Base-by-base conservation (phyloP, 202 grass and related monocot species). In the Zoysia matrella region DNA sequence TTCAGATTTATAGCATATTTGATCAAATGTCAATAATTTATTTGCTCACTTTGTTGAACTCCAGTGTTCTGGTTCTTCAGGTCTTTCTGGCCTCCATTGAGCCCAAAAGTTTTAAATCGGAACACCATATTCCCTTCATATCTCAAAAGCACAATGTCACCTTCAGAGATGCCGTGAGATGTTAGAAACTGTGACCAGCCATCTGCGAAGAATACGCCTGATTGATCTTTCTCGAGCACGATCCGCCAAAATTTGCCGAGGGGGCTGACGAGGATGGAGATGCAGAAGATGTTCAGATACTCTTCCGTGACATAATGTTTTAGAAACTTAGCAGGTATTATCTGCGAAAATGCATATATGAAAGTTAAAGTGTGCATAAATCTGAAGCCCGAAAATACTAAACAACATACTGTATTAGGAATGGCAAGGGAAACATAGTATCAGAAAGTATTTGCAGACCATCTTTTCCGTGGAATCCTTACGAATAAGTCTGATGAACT, bases 121-220 rank as follows among this genome's bases (percentile, higher is more conserved):
- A 86, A 86, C 44, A 15, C 45, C 83, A 86, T 86, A 49, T 67
- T 60, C 4, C 60, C 69, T 15, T 86, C 69, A 67, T 86, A 67
- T 54, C 61, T 79, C 22, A 86, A 51, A 6, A 80, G 62, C 2
- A 74, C 1, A 44, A 30, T 11, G 3, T 80, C 51, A 2, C 69
- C 62, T 74, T 60, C 11, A 3, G 2, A 4, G 8, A 86, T 73
- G 41, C 52, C 51, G 10, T 79, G 51, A 42, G 3, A 60, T 0
- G 40, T 46, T 4, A 86, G 63, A 75, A 53, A 62, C 46, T 53
- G 12, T 53, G 56, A 36, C 74, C 74, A 71, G 7, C 7, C 47
- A 40, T 47, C 16, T 5, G 47, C 0, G 1, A 78, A 78, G n/a
- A 85, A 85, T 16, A 72, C 6, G 6, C 22, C 42, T 13, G 11